A percentile compares a stretch with the other conserved stretches of the same genome.
These are phyloP conservation scores for Spizellomyces sp. DNA, from an alignment of 192 early-diverging fungal species.

Conservation along the genomic window DNA sequence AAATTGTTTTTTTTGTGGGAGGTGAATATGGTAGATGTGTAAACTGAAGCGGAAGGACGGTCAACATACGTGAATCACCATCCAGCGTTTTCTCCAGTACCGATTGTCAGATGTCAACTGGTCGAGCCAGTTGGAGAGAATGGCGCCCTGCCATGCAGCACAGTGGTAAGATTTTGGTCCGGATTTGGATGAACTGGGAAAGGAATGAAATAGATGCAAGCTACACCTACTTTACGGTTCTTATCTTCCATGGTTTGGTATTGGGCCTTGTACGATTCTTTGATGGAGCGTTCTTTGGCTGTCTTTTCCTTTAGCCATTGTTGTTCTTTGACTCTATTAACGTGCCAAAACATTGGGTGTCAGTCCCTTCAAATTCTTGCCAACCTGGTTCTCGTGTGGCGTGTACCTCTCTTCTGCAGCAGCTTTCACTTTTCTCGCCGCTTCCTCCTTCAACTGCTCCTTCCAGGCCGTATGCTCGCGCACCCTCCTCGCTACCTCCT, in stretches of 20 bases:
- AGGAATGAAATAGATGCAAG: not conserved
- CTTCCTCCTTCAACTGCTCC: constrained; percentile 10
- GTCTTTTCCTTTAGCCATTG: constrained; percentile 15
- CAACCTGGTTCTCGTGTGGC: not conserved
- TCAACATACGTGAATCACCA: constrained; percentile 13
- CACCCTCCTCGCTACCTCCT: not conserved
- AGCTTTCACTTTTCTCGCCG: constrained; percentile 9
- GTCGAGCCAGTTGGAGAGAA: constrained; percentile 16
- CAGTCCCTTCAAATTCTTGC: too few relatives aligned
- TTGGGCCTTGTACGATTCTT: constrained; percentile 17
- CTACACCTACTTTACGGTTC: constrained; percentile 18
- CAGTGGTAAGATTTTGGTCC: too few relatives aligned
- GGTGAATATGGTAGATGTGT: not conserved
- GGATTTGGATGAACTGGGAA: not conserved
- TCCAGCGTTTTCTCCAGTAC: constrained; percentile 5
- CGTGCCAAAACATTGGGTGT: too few relatives aligned
- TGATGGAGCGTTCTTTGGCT: constrained; percentile 4
- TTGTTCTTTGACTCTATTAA: not conserved
- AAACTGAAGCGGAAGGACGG: too few relatives aligned
- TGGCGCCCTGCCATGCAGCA: not conserved
- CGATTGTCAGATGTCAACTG: constrained; percentile 4
- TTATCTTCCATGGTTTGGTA: constrained; percentile 19
- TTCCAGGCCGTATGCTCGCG: not conserved
- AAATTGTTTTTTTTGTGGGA: not conserved
- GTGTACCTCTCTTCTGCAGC: constrained; percentile 6